A percentile compares a stretch with the other conserved stretches of the same genome.
These are phyloP conservation scores for Magnaporthiopsis rhizophila DNA, from an alignment of 2,329 filamentous ascomycete species.

Conservation along the genomic window DNA sequence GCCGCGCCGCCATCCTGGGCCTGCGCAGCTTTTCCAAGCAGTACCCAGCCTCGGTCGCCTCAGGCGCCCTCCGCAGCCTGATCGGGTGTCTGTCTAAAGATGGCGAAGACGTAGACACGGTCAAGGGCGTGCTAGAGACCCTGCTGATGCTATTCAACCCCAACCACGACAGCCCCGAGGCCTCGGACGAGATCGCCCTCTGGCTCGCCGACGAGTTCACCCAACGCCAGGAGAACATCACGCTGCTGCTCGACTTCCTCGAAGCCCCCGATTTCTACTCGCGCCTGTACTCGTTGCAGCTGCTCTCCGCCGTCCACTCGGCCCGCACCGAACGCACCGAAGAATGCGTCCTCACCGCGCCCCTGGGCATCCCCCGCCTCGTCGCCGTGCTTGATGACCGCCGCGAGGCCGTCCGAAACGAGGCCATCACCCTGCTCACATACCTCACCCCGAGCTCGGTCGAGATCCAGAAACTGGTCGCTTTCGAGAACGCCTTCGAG, in stretches of 20 bases:
- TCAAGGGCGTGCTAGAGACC: constrained; percentile 92
- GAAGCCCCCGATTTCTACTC: constrained; percentile 85
- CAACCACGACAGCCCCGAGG: constrained; percentile 70
- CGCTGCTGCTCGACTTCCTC: constrained; percentile 78
- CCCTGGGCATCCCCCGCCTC: constrained; percentile 77
- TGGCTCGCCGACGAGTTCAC: constrained; percentile 99
- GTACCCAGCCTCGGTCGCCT: constrained; percentile 91
- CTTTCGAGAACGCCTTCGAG: constrained; percentile 90
- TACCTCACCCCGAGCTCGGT: constrained; percentile 78
- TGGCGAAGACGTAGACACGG: constrained; percentile 89
- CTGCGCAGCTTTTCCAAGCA: constrained; percentile 93
- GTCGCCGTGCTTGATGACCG: constrained; percentile 78
- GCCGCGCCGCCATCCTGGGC: constrained; percentile 85
- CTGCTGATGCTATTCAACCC: constrained; percentile 83
- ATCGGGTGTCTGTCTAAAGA: constrained; percentile 82
- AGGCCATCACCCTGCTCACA: constrained; percentile 78
- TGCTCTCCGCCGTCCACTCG: constrained; percentile 77
- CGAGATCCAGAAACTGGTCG: constrained; percentile 90
- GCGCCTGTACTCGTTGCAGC: constrained; percentile 81
- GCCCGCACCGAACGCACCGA: constrained; percentile 87
- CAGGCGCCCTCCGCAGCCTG: constrained; percentile 79
- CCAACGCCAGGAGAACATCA: constrained; percentile 94
- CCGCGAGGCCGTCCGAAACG: constrained; percentile 80
- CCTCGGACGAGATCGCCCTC: constrained; percentile 88
- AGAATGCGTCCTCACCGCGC: constrained; percentile 86